phyloP scores from a whole-genome alignment of 164 flowering plant species.

The Vitis riparia region DNA sequence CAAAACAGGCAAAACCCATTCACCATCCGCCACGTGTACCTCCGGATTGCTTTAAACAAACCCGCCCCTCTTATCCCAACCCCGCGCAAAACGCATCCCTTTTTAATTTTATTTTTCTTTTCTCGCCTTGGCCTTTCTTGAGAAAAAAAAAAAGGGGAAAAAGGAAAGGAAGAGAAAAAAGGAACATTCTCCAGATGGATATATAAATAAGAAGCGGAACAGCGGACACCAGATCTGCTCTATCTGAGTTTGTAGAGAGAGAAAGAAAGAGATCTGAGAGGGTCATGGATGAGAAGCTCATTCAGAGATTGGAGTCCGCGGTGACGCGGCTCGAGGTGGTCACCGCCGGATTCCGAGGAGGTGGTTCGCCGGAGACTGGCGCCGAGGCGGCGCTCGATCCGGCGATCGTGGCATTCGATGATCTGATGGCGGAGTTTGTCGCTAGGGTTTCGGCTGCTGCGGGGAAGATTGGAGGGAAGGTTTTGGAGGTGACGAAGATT shows the following conservation, averaged over 20 bases:
- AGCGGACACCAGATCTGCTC: constrained; percentile 14
- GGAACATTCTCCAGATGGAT: background rate
- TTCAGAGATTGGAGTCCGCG: constrained; percentile 80
- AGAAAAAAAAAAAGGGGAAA: background rate
- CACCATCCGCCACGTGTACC: constrained; percentile 14
- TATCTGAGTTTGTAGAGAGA: background rate
- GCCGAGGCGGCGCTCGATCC: constrained; percentile 52
- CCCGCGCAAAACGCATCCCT: background rate
- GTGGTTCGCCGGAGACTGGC: constrained; percentile 9
- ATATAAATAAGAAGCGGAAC: background rate
- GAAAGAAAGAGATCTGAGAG: constrained; percentile 6
- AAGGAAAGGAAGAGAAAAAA: background rate
- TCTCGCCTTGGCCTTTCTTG: background rate
- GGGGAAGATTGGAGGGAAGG: constrained; percentile 90
- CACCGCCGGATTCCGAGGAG: constrained; percentile 24
- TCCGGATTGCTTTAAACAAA: background rate
- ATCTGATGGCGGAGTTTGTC: constrained; percentile 45
- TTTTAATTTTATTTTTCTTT: background rate
- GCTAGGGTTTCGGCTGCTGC: constrained; percentile 64
- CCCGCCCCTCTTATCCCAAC: background rate
- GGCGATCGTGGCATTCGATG: constrained; percentile 69
- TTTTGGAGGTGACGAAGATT: constrained; percentile 64
- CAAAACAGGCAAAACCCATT: constrained; percentile 8
- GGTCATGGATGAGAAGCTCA: constrained; percentile 78
- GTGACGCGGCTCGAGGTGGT: constrained; percentile 76